Base-by-base conservation (phyloP, 192 early-diverging fungal genomes). In the Coemansia guatemalensis region DNA sequence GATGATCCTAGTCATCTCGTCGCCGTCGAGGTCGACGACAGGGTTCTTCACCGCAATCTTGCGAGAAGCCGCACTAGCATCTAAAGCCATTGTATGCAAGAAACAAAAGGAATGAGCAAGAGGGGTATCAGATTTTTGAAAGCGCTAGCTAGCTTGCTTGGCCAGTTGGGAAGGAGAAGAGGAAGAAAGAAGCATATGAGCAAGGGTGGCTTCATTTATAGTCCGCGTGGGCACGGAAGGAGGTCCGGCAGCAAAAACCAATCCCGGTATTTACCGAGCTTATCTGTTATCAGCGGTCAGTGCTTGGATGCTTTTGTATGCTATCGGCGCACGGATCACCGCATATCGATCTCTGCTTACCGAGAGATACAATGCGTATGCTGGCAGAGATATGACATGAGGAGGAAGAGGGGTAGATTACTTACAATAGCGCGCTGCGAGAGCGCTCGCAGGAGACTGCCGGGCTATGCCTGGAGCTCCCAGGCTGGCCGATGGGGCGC, bases 1-100 rank as follows among this genome's bases (percentile, higher is more conserved):
- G 80, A 99, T 92, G 82, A 99, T 97, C 68, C 96, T 84, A 35
- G 96, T 99, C 95, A 97, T 97, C 84, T 99, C 96, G 80, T 99
- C 96, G 62, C 96, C 96, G 70, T 98, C 93, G 18, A 89, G 81
- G 75, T 93, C 87, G 56, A 92, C 91, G 48, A 92, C 88, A 23
- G 95, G 90, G 76, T 92, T 95, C 73, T 83, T 78, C 55, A 96
- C 92, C 33, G 76, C 67, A 76, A 98, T 97, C 78, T 81, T 81
- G 41, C 60, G 39, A 33, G 69, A 57, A 51, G 66, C 41, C 30
- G 67, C 71, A 58, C 68, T 73, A 53, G 69, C 68, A 63, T 81
- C 78, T 81, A 60, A 53, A 63, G 65, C 68, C 78, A 81, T 81
- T 24, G 65, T 63, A 12, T 11, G 54, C 18, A n/a, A 53, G 9